Evolutionary conservation across 2,329 filamentous ascomycete species (phyloP).

Genomic region (Colletotrichum sp.): DNA sequence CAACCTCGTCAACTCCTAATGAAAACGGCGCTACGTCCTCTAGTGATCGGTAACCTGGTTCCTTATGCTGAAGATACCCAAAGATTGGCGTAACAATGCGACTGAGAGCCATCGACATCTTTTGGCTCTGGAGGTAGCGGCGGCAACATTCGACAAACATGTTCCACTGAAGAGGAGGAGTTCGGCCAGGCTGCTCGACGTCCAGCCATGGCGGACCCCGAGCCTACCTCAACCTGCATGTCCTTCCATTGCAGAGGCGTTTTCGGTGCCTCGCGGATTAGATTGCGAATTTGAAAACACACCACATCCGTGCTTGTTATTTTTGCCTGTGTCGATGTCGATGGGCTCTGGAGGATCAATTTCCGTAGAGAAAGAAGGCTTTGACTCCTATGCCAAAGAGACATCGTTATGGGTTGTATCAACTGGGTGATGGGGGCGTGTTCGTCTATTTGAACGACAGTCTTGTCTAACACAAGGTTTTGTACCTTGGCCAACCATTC

Average conservation of each 20-base stretch:
- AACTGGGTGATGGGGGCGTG: too few relatives aligned
- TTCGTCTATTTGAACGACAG: too few relatives aligned
- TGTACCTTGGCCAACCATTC: background rate
- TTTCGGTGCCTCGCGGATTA: background rate
- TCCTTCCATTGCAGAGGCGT: background rate
- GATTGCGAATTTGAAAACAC: rapidly evolving
- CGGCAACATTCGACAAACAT: rapidly evolving
- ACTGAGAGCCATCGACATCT: too few relatives aligned
- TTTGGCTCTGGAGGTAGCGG: too few relatives aligned
- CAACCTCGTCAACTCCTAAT: too few relatives aligned
- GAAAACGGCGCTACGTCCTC: too few relatives aligned
- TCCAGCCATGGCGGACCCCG: rapidly evolving
- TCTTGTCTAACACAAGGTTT: background rate
- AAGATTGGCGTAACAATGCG: too few relatives aligned
- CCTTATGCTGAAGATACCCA: too few relatives aligned
- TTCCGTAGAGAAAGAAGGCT: background rate
- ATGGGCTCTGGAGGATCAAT: too few relatives aligned
- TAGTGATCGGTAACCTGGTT: too few relatives aligned
- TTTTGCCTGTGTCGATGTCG: too few relatives aligned
- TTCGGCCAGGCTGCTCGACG: rapidly evolving
- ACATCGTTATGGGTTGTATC: rapidly evolving
- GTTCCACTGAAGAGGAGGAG: background rate
- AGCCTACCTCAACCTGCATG: background rate
- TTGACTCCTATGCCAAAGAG: background rate
- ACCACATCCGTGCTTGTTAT: too few relatives aligned